Evolutionary conservation across 805 yeast species (phyloP), one percentile per base, ranked within the genome.

Genomic region (Metschnikowia aberdeeniae): DNA sequence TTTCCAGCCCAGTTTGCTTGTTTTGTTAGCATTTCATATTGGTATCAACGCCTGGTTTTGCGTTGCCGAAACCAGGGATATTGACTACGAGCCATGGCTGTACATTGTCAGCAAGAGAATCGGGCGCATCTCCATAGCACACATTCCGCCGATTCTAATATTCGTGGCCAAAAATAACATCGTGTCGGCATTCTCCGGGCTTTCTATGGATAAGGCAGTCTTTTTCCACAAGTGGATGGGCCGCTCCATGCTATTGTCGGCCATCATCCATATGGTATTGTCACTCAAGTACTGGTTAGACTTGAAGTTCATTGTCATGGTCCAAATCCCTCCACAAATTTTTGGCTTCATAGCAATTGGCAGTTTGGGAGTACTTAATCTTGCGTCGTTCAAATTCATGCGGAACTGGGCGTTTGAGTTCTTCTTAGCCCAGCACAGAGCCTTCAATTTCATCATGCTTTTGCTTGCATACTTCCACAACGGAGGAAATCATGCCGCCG

Each of bases 341-440:
- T 75, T 75, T 57, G 80, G 80, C 7, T 64, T 69, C 56, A 74
- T 75, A 36, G 70, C 78, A 3, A 70, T 64, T 47, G 64, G 60
- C 5, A 57, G 66, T 35, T 62, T 73, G 54, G 62, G 61, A 20
- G 38, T 72, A 36, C 52, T 73, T 43, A 63, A 63, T 8, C 62
- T 68, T 59, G 72, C 65, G 5, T 64, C 72, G 30, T 34, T 66
- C 13, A 61, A 59, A 42, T 54, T 65, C 30, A 54, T 75, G 9
- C 51, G 80, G 45, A 62, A 56, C 41, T 59, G 58, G 42, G 67
- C 75, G 4, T 75, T 63, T 48, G 79, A 75, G 34, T 56, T 71
- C 46, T 73, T 75, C 50, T 57, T 74, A 43, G 57, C 68, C 26
- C 74, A 72, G 47, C 80, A 75, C 50, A 56, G 75, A 33, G 57